Evolutionary conservation across 2,329 filamentous ascomycete species (phyloP).

Genomic region (Penicillium sp.): DNA sequence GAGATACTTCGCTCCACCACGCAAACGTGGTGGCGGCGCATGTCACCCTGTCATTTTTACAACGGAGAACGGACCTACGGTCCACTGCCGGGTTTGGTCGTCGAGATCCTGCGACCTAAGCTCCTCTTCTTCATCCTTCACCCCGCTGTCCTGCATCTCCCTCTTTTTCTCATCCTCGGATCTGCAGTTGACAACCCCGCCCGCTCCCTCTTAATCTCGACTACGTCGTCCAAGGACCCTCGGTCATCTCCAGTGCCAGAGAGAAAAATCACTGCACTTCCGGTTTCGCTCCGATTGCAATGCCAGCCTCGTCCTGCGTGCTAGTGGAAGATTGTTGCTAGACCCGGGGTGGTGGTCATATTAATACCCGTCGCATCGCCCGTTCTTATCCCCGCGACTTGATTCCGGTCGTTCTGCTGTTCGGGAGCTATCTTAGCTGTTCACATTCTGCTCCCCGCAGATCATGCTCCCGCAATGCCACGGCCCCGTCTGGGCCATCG

Average conservation of each 20-base stretch:
- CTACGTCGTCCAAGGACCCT: slow-evolving; percentile 7
- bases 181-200: not conserved
- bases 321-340: slow-evolving; percentile 20
- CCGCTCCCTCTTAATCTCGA: not conserved
- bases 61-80: not conserved
- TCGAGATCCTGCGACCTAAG: slow-evolving; percentile 6
- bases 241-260: slow-evolving; percentile 3
- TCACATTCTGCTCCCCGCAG: slow-evolving; percentile 11
- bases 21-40: slow-evolving; percentile 11
- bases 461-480: slow-evolving; percentile 58
- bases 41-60: slow-evolving; percentile 12
- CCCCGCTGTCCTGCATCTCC: not conserved
- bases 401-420: slow-evolving; percentile 1
- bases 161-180: not conserved
- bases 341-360: slow-evolving; percentile 7
- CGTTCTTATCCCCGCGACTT: slow-evolving; percentile 5
- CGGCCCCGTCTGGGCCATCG: slow-evolving; percentile 58
- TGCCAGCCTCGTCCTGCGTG: slow-evolving; percentile 25
- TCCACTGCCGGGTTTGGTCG: slow-evolving; percentile 19
- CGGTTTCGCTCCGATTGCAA: slow-evolving; percentile 21
- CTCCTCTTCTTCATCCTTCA: not conserved
- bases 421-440: slow-evolving; percentile 13
- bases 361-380: slow-evolving; percentile 8
- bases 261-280: slow-evolving; percentile 4
- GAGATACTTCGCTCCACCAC: slow-evolving; percentile 13